These are phyloP conservation scores for Sisymbrium altissimum DNA, from an alignment of 345 rosid species.

Conservation along the genomic window DNA sequence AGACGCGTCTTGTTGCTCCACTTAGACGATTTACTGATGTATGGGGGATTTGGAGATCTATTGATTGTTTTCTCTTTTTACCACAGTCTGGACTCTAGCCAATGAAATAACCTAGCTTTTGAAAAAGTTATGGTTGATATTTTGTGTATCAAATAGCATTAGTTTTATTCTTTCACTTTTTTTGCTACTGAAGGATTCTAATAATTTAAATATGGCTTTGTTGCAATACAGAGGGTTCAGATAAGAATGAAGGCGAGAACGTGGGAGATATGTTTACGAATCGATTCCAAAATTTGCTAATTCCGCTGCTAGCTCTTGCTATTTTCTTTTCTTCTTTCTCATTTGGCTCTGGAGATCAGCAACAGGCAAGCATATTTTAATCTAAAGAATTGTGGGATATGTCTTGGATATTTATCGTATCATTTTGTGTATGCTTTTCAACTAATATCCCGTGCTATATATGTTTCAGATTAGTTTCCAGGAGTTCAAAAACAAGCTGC, in stretches of 20 bases:
- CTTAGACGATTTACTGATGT: background rate
- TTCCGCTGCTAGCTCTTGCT: slow-evolving; percentile 57
- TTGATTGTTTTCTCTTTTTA: too few species aligned
- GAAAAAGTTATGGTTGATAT: too few species aligned
- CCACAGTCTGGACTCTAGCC: too few species aligned
- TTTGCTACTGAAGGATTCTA: background rate
- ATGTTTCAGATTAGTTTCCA: slow-evolving; percentile 87
- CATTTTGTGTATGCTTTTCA: background rate
- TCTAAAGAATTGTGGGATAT: background rate
- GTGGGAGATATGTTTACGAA: slow-evolving; percentile 46
- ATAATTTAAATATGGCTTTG: background rate
- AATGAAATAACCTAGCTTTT: too few species aligned
- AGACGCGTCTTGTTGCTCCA: too few species aligned
- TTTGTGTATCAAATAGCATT: too few species aligned
- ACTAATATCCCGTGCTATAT: background rate
- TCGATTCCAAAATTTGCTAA: slow-evolving; percentile 47
- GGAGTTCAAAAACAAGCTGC: slow-evolving; percentile 90
- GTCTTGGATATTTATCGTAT: background rate
- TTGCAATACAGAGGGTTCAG: slow-evolving; percentile 63
- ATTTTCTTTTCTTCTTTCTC: slow-evolving; percentile 47
- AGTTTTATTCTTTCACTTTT: too few species aligned
- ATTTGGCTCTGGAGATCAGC: slow-evolving; percentile 48
- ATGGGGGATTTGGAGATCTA: background rate
- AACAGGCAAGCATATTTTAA: slow-evolving; percentile 52
- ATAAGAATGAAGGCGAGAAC: slow-evolving; percentile 50